Conservation (phyloP, 1,284 basidiomycete genomes). For the Rhodotorula glutinis region DNA sequence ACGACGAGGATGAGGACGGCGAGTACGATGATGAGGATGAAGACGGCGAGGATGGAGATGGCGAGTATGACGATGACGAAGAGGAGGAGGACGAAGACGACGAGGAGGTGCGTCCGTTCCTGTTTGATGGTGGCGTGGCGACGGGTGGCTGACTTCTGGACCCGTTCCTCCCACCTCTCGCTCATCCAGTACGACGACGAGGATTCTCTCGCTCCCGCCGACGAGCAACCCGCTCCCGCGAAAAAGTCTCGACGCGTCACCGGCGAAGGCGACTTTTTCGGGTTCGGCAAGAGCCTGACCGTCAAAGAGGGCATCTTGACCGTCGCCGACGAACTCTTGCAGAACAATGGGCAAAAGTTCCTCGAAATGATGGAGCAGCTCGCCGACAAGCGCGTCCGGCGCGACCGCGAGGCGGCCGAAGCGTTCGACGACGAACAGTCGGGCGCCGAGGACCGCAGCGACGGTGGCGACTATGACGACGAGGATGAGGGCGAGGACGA, state of each 20-base stretch:
- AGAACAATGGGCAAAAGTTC: slow-evolving; percentile 98
- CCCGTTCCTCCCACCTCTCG: background rate
- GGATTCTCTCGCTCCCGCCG: slow-evolving; percentile 48
- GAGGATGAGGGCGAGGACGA: slow-evolving; percentile 49
- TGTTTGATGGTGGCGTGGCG: background rate
- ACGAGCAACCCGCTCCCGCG: slow-evolving; percentile 54
- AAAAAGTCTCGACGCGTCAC: slow-evolving; percentile 42
- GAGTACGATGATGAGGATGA: slow-evolving; percentile 35
- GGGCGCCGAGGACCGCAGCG: slow-evolving; percentile 54
- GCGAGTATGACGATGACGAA: slow-evolving; percentile 36
- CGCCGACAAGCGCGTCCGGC: slow-evolving; percentile 85
- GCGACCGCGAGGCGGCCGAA: slow-evolving; percentile 83
- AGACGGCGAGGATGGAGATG: slow-evolving; percentile 29
- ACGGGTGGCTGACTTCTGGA: background rate
- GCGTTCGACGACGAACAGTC: slow-evolving; percentile 62
- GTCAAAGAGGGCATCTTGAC: slow-evolving; percentile 90
- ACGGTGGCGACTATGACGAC: slow-evolving; percentile 43
- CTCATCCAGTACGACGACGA: slow-evolving; percentile 60
- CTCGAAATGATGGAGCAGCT: slow-evolving; percentile 99
- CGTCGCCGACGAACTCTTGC: slow-evolving; percentile 96
- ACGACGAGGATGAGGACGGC: slow-evolving; percentile 54
- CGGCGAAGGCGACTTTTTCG: slow-evolving; percentile 65
- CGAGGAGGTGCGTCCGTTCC: slow-evolving; percentile 28
- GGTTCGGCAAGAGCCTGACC: slow-evolving; percentile 71
- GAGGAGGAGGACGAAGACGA: slow-evolving; percentile 37